Percentiles rank a stretch among this genome's conserved stretches.
Evolutionary conservation across 1,139 yeast genomes (phyloP).

Genomic region (Suhomyces ambrosiae): DNA sequence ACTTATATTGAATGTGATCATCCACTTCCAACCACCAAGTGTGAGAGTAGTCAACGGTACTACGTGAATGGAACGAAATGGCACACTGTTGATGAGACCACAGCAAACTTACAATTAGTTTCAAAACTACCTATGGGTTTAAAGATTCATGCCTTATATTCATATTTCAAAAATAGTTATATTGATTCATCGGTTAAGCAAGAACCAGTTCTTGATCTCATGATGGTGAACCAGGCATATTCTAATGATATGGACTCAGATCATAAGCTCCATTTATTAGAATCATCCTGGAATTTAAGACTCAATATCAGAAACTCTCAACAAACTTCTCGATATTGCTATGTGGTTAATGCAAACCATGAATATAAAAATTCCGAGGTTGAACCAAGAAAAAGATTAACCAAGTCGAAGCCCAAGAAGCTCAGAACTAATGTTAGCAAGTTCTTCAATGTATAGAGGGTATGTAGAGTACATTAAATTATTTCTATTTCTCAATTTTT

Average conservation of each 20-base stretch:
- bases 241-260: constrained; percentile 3
- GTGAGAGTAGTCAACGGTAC: constrained; percentile 7
- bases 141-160: constrained; percentile 24
- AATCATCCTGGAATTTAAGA: constrained; percentile 15
- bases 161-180: neutral
- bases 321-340: constrained; percentile 5
- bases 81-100: constrained; percentile 19
- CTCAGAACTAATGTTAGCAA: constrained; percentile 16
- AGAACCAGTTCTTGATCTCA: constrained; percentile 23
- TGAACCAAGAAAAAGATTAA: neutral
- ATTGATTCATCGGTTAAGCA: neutral
- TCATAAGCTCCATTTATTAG: constrained; percentile 5
- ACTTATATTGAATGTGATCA: constrained; percentile 31
- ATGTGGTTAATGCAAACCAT: constrained; percentile 13
- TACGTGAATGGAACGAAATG: constrained; percentile 28
- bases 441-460: constrained; percentile 17
- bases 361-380: neutral
- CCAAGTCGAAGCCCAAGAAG: constrained; percentile 2
- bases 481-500: neutral
- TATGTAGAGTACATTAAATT: too few relatives aligned
- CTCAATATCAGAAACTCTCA: constrained; percentile 6
- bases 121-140: constrained; percentile 30
- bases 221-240: constrained; percentile 19
- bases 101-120: constrained; percentile 14
- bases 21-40: constrained; percentile 10